Evolutionary conservation across 768 basidiomycete species (phyloP), one percentile per base, ranked within the genome.

Genomic region (Trametes maxima): DNA sequence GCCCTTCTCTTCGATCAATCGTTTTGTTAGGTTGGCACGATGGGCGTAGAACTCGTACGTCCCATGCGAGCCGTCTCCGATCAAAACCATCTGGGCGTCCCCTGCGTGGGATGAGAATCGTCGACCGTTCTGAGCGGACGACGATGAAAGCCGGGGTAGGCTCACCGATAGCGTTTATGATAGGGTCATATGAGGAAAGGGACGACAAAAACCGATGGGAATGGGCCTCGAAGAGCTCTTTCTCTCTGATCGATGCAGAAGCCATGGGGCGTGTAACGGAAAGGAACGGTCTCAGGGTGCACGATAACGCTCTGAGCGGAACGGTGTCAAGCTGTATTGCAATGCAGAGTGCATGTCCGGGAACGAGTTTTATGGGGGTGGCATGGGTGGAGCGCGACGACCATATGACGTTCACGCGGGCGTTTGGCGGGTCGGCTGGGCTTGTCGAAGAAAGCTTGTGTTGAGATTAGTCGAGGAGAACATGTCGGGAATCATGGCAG

Each of bases 41-140:
- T 72, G 67, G 19, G 65, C 59, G 53, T 74, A 72, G 59, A 73
- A 71, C 52, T 72, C 69, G 48, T 67, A 71, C 13, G 72, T 72
- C 28, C 71, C 72, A 59, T 73, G 73, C 25, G 70, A 69, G 40
- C 62, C 70, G 52, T 72, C 71, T 17, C 72, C 73, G 59, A 73
- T 69, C 56, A 74, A 64, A 16, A 73, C 66, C 36, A 71, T 62
- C 47, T 67, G 68, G 12, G 69, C 68, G 39, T 69, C 67, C 13
- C 67, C 68, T 68, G 45, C 6, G 25, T n/a, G 47, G 37, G 40
- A 43, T 53, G 57, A 54, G 33, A 52, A 22, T 35, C 7, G 44
- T 28, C 53, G 36, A 40, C 28, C 25, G 24, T 14, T 33, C 14
- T 50, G 24, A 24, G 21, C 24, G 43, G 35, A 48, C 28, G 17